Conservation (phyloP, 345 rosid species). For the Carallia brachiata region DNA sequence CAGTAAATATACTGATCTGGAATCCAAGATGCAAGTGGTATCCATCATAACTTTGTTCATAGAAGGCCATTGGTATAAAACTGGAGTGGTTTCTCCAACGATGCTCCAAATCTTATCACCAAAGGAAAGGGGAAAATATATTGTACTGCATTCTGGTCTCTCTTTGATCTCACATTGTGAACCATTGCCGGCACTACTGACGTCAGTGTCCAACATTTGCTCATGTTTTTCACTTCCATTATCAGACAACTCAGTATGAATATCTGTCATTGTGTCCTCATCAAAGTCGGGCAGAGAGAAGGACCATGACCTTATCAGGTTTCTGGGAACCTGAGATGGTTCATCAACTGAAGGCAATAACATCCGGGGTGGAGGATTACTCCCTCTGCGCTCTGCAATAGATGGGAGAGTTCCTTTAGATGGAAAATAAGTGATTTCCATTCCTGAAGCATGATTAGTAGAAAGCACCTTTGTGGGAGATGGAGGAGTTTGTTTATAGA, state of each 20-base stretch:
- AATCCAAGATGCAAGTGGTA: slow-evolving; percentile 26
- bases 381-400: slow-evolving; percentile 68
- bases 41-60: slow-evolving; percentile 29
- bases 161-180: slow-evolving; percentile 20
- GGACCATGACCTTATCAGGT: slow-evolving; percentile 47
- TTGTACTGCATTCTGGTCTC: slow-evolving; percentile 11
- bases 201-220: slow-evolving; percentile 37
- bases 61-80: slow-evolving; percentile 40
- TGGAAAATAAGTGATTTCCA: slow-evolving; percentile 26
- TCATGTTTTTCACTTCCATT: slow-evolving; percentile 33
- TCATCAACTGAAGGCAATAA: slow-evolving; percentile 41
- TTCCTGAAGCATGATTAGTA: slow-evolving; percentile 19
- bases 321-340: slow-evolving; percentile 28
- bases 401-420: slow-evolving; percentile 38
- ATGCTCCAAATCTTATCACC: slow-evolving; percentile 5
- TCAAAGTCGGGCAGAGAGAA: slow-evolving; percentile 41
- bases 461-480: slow-evolving; percentile 29
- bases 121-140: slow-evolving; percentile 1
- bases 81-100: slow-evolving; percentile 13
- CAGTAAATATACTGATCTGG: slow-evolving; percentile 37
- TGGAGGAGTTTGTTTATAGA: slow-evolving; percentile 23
- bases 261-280: slow-evolving; percentile 39
- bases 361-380: slow-evolving; percentile 58
- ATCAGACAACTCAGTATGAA: slow-evolving; percentile 22
- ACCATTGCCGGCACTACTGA: slow-evolving; percentile 11